Percentiles rank a stretch among this genome's conserved stretches.
Evolutionary conservation across 129 eudicot genomes (phyloP).

Genomic region (Ambrosia trifida): DNA sequence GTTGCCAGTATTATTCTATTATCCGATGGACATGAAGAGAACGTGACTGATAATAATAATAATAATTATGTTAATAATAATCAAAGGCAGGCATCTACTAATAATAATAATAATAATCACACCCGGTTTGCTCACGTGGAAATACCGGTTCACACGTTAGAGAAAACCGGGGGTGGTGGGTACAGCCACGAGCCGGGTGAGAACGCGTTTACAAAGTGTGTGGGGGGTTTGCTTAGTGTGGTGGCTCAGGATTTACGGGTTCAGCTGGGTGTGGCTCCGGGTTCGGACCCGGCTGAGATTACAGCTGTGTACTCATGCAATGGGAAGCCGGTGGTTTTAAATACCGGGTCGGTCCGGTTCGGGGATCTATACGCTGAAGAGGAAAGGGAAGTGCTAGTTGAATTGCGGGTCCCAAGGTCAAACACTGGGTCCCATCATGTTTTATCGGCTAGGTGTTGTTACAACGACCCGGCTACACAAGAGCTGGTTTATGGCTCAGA

Average conservation of each 20-base stretch:
- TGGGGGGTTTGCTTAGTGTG: slow-evolving; percentile 77
- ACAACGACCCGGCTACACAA: slow-evolving; percentile 69
- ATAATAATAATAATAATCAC: not conserved
- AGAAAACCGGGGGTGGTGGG: slow-evolving; percentile 45
- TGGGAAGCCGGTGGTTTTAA: slow-evolving; percentile 50
- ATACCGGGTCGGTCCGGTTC: slow-evolving; percentile 49
- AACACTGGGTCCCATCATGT: slow-evolving; percentile 66
- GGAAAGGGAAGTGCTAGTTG: slow-evolving; percentile 70
- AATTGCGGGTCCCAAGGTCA: slow-evolving; percentile 57
- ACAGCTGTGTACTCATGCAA: slow-evolving; percentile 63
- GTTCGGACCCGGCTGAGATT: slow-evolving; percentile 87
- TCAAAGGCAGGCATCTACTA: slow-evolving; percentile 33
- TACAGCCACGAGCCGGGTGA: slow-evolving; percentile 42
- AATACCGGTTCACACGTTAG: slow-evolving; percentile 68
- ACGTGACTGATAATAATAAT: not conserved
- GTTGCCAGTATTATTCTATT: slow-evolving; percentile 72
- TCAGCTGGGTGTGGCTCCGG: slow-evolving; percentile 57
- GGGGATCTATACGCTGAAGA: slow-evolving; percentile 92
- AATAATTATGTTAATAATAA: not conserved
- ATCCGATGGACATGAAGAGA: slow-evolving; percentile 80
- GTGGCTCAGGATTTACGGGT: slow-evolving; percentile 76
- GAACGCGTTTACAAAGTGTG: slow-evolving; percentile 78
- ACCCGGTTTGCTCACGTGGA: slow-evolving; percentile 86
- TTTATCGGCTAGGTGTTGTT: slow-evolving; percentile 54
- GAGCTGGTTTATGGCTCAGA: slow-evolving; percentile 54